Evolutionary conservation across 2,329 filamentous ascomycete species (phyloP), one percentile per base, ranked within the genome.

Genomic region (Pseudopithomyces maydicus): DNA sequence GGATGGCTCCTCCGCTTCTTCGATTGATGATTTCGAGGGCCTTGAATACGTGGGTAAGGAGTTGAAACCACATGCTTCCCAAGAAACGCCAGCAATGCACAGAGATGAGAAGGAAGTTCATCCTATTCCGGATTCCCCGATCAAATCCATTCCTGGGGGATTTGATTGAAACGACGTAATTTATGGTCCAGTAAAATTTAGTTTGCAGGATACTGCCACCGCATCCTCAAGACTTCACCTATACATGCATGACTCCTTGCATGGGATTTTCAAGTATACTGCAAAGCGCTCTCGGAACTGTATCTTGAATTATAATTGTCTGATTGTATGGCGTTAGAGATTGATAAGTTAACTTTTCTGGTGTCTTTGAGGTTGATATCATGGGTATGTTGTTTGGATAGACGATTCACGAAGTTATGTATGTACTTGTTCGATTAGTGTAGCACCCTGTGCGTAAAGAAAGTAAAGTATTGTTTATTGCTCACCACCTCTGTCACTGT

Each of bases 81-180:
- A 64, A 35, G 23, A 58, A 6, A 57, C 68, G 41, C 38, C 38
- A 10, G 54, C 63, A 15, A 64, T 64, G 15, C 52, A 58, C 4
- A 55, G 67, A 20, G 64, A 72, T 15, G 71, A 76, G 44, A 64
- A 73, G 5, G 71, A 81, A 2, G 74, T 81, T 52, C 74, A 79
- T 52, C 79, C 80, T 2, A 70, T 74, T 35, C 75, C 76, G 8
- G 69, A 70, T 20, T 76, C 75, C 19, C 70, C 70, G 1, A 56
- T 66, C 19, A 73, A 73, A 61, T 53, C 59, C 20, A 57, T 74
- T 12, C 73, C 73, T 17, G 72, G 73, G 22, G 67, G 70, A 8
- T 75, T 76, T 33, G 15, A 50, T 14, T 50, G 39, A 23, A 41
- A 10, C 10, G 5, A 12, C 6, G 23, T 20, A 12, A 15, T 43